Conservation (phyloP, 768 basidiomycete genomes). For the Nidularia pulvinata region DNA sequence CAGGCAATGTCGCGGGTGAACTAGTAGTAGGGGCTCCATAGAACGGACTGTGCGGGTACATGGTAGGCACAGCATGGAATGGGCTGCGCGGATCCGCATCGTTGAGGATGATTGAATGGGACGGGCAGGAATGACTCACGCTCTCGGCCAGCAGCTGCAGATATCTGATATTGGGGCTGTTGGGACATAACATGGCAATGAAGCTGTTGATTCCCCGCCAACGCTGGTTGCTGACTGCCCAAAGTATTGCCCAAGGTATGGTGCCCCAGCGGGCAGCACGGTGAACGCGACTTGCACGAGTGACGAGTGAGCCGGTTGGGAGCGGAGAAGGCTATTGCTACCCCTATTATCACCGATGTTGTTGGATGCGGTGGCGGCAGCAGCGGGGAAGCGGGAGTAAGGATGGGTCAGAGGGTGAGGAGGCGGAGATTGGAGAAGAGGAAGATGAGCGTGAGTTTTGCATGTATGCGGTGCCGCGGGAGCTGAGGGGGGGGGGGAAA, state of each 20-base stretch:
- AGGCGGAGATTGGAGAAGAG: not conserved
- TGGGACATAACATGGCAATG: not conserved
- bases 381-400: slow-evolving; percentile 7
- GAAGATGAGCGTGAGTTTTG: slow-evolving; percentile 1
- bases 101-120: not conserved
- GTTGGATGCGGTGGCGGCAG: slow-evolving; percentile 26
- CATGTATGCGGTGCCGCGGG: slow-evolving; percentile 13
- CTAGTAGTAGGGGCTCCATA: slow-evolving; percentile 6
- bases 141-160: not conserved
- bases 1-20: slow-evolving; percentile 25
- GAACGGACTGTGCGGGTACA: not conserved
- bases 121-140: not conserved
- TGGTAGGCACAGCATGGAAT: not conserved
- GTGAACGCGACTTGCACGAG: slow-evolving; percentile 40
- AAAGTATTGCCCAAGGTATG: too few species aligned
- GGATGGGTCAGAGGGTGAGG: not conserved
- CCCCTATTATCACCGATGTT: slow-evolving; percentile 10
- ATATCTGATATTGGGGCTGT: not conserved
- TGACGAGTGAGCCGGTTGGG: slow-evolving; percentile 39
- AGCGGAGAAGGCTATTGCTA: slow-evolving; percentile 30
- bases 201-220: not conserved
- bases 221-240: not conserved
- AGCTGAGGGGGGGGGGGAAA: too few species aligned
- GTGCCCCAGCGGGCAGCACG: slow-evolving; percentile 4
- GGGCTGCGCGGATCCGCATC: not conserved